Evolutionary conservation across 768 basidiomycete species (phyloP).

Genomic region (Thelephora ganbajun): DNA sequence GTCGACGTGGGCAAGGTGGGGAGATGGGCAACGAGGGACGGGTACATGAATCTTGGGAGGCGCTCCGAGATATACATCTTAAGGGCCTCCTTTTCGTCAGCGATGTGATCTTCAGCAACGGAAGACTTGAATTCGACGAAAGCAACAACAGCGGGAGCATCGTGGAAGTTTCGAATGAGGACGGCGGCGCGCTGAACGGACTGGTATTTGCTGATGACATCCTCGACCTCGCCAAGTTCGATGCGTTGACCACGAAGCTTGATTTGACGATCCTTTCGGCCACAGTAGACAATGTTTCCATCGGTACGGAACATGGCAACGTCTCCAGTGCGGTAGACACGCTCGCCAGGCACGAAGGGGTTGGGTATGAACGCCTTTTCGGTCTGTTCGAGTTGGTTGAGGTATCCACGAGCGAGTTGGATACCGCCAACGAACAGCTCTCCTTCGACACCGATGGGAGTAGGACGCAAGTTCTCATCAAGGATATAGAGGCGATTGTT

Average conservation of each 20-base stretch:
- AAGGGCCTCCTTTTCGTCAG: conserved; percentile 7
- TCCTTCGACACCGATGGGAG: conserved; percentile 13
- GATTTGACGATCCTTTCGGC: conserved; percentile 20
- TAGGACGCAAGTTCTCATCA: conserved; percentile 9
- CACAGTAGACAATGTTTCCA: conserved; percentile 19
- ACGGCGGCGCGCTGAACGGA: conserved; percentile 12
- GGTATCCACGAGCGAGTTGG: conserved; percentile 14
- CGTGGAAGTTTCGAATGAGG: conserved; percentile 16
- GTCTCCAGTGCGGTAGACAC: conserved; percentile 19
- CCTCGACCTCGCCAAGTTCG: conserved; percentile 21
- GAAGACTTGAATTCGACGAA: conserved; percentile 17
- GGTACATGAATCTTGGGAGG: conserved; percentile 20
- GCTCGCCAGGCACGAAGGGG: conserved; percentile 17
- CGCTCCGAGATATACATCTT: conserved; percentile 16
- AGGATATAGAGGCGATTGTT: conserved; percentile 13
- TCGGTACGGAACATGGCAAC: conserved; percentile 15
- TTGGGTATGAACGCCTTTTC: conserved; percentile 15
- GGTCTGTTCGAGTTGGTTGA: conserved; percentile 17
- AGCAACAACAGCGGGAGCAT: conserved; percentile 16
- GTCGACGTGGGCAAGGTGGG: conserved; percentile 13
- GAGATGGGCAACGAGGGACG: conserved; percentile 15
- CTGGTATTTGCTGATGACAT: conserved; percentile 14
- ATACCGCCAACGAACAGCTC: conserved; percentile 14
- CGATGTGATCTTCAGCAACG: neutral
- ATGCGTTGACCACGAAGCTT: conserved; percentile 21